Evolutionary conservation across 179 eudicot genomes (phyloP).

Genomic region (Monotropa hypopitys): DNA sequence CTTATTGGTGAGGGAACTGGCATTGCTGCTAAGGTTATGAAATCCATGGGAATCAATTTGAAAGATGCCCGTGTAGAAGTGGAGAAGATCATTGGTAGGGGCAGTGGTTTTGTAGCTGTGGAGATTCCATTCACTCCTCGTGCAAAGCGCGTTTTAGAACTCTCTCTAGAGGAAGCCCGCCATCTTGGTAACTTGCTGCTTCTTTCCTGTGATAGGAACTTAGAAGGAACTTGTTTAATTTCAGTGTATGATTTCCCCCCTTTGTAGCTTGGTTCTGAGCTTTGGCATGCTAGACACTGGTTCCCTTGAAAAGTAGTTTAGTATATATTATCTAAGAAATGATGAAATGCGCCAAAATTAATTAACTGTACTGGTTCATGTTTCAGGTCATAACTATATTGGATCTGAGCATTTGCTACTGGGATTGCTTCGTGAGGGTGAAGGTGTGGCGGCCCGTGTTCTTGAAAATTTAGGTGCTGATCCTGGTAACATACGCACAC

Average conservation of each 20-base stretch:
- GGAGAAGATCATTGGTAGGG: constrained; percentile 92
- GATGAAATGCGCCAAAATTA: background rate
- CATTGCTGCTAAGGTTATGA: constrained; percentile 89
- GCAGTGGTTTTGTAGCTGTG: constrained; percentile 83
- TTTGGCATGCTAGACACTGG: background rate
- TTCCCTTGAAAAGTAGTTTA: background rate
- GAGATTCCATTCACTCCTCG: constrained; percentile 97
- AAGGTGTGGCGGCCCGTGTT: constrained; percentile 95
- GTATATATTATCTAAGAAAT: background rate
- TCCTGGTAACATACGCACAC: constrained; percentile 72
- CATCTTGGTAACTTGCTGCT: constrained; percentile 52
- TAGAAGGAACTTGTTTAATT: background rate
- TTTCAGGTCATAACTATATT: constrained; percentile 78
- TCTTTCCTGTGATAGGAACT: background rate
- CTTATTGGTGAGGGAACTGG: constrained; percentile 97
- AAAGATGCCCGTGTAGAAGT: constrained; percentile 96
- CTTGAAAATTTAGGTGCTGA: constrained; percentile 88
- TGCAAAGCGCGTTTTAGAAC: constrained; percentile 87
- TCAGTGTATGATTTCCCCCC: background rate
- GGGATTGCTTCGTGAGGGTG: constrained; percentile 92
- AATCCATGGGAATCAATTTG: constrained; percentile 87
- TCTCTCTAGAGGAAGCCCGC: constrained; percentile 85
- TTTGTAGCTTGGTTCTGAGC: background rate
- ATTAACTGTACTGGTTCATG: background rate
- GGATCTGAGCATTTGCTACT: constrained; percentile 89